Evolutionary conservation across 2,329 filamentous ascomycete genomes (phyloP).

Genomic region (Fusarium sarcochroum): DNA sequence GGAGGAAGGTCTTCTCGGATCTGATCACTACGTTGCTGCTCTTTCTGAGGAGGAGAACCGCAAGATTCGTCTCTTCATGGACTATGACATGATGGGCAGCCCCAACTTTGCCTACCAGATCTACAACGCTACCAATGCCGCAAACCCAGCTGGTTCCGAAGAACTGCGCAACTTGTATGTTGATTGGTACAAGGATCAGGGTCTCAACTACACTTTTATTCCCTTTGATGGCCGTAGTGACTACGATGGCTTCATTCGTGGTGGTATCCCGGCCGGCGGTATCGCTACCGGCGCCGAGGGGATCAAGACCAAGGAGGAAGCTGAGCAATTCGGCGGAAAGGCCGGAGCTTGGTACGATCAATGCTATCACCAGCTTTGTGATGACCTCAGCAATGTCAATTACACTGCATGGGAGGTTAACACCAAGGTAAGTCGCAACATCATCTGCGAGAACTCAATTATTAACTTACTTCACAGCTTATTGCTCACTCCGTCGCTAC

Average conservation of each 20-base stretch:
- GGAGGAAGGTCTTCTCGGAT: conserved; percentile 76
- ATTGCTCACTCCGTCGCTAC: conserved; percentile 82
- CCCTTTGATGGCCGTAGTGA: conserved; percentile 85
- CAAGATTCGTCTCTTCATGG: conserved; percentile 76
- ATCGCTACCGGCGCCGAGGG: conserved; percentile 84
- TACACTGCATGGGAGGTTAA: conserved; percentile 72
- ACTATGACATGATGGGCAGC: conserved; percentile 79
- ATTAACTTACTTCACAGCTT: conserved; percentile 57
- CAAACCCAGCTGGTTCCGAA: conserved; percentile 78
- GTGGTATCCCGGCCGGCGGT: conserved; percentile 80
- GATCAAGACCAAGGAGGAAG: conserved; percentile 78
- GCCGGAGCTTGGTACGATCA: conserved; percentile 72
- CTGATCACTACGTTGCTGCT: conserved; percentile 70
- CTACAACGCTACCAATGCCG: conserved; percentile 79
- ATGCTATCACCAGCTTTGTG: conserved; percentile 74
- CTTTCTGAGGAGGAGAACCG: conserved; percentile 70
- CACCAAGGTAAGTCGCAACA: conserved; percentile 65
- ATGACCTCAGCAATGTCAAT: conserved; percentile 71
- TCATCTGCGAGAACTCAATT: no score
- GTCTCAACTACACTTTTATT: conserved; percentile 77
- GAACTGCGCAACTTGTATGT: conserved; percentile 78
- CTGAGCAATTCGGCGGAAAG: conserved; percentile 76
- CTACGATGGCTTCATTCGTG: conserved; percentile 82
- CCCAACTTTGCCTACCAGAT: conserved; percentile 77
- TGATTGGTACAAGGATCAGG: conserved; percentile 74